Evolutionary conservation across 2,329 filamentous ascomycete species (phyloP), one percentile per base, ranked within the genome.

Genomic region (Triangularia setosa): DNA sequence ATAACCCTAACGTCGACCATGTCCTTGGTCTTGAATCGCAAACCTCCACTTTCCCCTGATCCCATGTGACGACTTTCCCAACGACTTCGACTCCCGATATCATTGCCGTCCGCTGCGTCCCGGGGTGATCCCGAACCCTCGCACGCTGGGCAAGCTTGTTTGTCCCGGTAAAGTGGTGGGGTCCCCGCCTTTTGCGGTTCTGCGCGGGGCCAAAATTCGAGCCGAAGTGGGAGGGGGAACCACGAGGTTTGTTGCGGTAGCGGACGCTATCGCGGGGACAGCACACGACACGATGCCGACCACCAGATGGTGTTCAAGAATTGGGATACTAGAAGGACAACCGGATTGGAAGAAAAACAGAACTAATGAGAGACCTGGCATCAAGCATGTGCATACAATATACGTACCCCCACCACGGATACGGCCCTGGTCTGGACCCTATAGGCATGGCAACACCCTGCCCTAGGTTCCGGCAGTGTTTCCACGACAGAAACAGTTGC

Each of bases 31-130:
- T 33, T 58, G 60, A 65, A 55, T 63, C 57, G 58, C 57, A 54
- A 24, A 25, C n/a, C 60, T 58, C 60, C 64, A 57, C 60, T 58
- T 55, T 48, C 30, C 14, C 55, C 48, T 52, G 55, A 18, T 48
- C 28, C 62, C 55, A 61, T 55, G 44, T 53, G 28, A 54, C 58
- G 55, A 59, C 40, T 30, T 35, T 16, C 21, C 57, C 33, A 27
- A 27, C 53, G 53, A 59, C 23, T 60, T 60, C 16, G 27, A 58
- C 54, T 65, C 64, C 64, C 64, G 61, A 63, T n/a, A 16, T 53
- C 28, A 27, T 65, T 65, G 64, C 64, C 64, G 64, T 61, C 27
- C n/a, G 14, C 7, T 12, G 23, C n/a, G 27, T 35, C 33, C 53
- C 33, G 54, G 57, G 53, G 55, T 61, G 23, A 62, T 48, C 60